Evolutionary conservation across 1,284 basidiomycete genomes (phyloP).

Genomic region (Moesziomyces globuligerus): DNA sequence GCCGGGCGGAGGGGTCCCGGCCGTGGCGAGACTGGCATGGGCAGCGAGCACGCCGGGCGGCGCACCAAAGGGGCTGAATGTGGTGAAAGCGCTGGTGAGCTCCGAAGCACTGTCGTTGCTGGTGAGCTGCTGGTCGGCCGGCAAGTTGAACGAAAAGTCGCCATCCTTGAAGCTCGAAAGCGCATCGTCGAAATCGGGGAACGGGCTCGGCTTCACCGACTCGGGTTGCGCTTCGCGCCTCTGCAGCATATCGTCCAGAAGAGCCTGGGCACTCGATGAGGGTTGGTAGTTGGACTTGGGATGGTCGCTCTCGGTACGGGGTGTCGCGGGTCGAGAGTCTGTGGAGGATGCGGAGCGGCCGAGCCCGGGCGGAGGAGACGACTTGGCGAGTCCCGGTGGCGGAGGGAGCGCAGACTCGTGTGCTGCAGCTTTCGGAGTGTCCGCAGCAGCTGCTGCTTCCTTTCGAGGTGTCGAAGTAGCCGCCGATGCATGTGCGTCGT

Average conservation of each 20-base stretch:
- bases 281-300: conserved; percentile 78
- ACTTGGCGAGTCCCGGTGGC: conserved; percentile 59
- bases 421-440: conserved; percentile 6
- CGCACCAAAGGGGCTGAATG: conserved; percentile 43
- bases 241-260: conserved; percentile 83
- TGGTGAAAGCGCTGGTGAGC: conserved; percentile 38
- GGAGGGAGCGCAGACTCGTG: conserved; percentile 23
- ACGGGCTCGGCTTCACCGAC: conserved; percentile 67
- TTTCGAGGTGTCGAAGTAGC: conserved; percentile 15
- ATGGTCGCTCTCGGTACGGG: conserved; percentile 72
- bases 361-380: conserved; percentile 38
- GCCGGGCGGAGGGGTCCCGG: conserved; percentile 37
- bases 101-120: conserved; percentile 35
- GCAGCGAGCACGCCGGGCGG: conserved; percentile 37
- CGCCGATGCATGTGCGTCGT: conserved; percentile 2
- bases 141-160: conserved; percentile 63
- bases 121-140: conserved; percentile 31
- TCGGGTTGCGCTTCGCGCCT: conserved; percentile 80
- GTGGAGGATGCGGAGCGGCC: conserved; percentile 53
- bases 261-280: conserved; percentile 81
- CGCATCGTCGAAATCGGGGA: conserved; percentile 63
- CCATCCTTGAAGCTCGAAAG: conserved; percentile 59
- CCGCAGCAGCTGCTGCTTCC: conserved; percentile 3
- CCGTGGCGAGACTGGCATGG: conserved; percentile 24
- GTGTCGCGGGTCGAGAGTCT: conserved; percentile 73